These are phyloP conservation scores for Arachis monticola DNA, from an alignment of 331 rosid species.

Conservation along the genomic window DNA sequence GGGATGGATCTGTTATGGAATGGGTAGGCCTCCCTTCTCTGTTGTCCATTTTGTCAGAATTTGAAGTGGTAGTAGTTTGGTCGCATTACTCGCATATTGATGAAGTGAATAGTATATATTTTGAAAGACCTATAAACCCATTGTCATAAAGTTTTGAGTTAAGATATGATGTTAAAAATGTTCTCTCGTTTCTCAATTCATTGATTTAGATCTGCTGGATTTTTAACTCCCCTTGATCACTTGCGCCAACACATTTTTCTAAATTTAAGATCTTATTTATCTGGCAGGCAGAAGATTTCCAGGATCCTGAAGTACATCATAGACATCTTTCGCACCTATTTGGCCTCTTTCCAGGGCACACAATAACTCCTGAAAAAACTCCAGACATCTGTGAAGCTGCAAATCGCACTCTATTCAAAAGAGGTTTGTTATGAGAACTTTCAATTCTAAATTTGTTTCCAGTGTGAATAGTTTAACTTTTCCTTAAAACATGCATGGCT, in stretches of 20 bases:
- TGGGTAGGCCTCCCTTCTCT: conserved; percentile 63
- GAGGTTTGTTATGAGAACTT: conserved; percentile 64
- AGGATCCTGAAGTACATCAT: conserved; percentile 84
- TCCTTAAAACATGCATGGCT: neutral
- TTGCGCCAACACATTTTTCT: neutral
- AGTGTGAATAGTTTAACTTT: conserved; percentile 20
- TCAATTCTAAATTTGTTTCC: conserved; percentile 15
- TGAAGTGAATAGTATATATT: no score
- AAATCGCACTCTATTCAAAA: conserved; percentile 66
- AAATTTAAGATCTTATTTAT: conserved; percentile 9
- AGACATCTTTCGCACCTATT: conserved; percentile 85
- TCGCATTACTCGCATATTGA: no score
- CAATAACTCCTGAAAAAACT: conserved; percentile 68
- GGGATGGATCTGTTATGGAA: conserved; percentile 95
- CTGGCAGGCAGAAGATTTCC: conserved; percentile 78
- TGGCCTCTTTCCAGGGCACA: conserved; percentile 93
- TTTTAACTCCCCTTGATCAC: no score
- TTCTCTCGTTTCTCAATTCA: no score
- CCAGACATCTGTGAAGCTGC: conserved; percentile 84
- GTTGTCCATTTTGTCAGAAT: neutral
- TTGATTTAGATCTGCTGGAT: no score
- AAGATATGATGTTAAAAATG: no score
- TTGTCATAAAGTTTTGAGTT: no score
- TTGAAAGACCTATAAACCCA: no score
- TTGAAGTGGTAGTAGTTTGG: neutral